Base-by-base conservation (phyloP, 345 rosid genomes). In the Kernera saxatilis region DNA sequence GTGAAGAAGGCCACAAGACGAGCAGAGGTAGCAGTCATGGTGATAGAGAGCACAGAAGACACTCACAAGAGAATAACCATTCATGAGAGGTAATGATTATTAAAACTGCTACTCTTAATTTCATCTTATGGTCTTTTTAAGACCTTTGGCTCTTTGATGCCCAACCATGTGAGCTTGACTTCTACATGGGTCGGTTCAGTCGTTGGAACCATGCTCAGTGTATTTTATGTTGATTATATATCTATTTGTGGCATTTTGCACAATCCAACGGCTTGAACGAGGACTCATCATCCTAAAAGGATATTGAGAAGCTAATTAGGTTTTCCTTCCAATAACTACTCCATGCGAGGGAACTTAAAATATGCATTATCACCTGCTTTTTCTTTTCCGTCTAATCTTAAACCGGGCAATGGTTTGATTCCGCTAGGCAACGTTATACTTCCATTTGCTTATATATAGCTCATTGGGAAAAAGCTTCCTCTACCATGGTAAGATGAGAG, bases 1-100 rank as follows among this genome's bases (percentile, higher is more conserved):
- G 73, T 49, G 78, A 74, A 32, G 78, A 74, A 32, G 35, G 55
- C 56, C 39, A 74, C 55, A 74, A 74, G 49, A 19, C 30, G 36
- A 60, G 73, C 63, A 67, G 73, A 50, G 39, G 72, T 40, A 51
- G 62, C 13, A 74, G 69, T 51, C 62, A 51, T 25, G 73, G 68
- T 41, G 78, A 67, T 30, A 67, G 68, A 58, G 78, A 67, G 40
- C 78, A 74, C 69, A 74, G 74, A 68, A 74, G 78, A 68, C 69
- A 52, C 49, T 74, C 74, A 3, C 78, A 67, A 60, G 78, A 74
- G 64, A 74, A 74, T 35, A 51, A 74, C 69, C 64, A 59, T 68
- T 60, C 58, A 60, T 74, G 40, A 74, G 66, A 74, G 78, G 78
- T 74, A 74, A 74, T 51, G 64, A 51, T 68, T 30, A 56, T 48